Evolutionary conservation across 1,139 yeast genomes (phyloP), one percentile per base, ranked within the genome.

Genomic region (Barnettozyma hawaiiensis): DNA sequence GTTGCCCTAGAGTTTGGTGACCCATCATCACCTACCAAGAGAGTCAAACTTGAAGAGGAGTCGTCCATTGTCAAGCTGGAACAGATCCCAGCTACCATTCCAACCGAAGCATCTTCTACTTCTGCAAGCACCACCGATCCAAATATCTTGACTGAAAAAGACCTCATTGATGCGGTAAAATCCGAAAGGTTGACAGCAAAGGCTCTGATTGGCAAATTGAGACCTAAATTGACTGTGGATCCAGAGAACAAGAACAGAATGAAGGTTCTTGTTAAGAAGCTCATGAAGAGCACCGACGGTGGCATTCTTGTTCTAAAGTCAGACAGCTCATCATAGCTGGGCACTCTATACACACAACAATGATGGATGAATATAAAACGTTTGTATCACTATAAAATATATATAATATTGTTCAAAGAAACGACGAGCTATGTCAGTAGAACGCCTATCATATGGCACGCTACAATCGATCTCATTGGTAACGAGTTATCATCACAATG

Each of bases 181-280:
- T 66, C 72, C 36, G 79, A 78, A 42, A 82, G 83, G 24, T 35
- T 55, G 9, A 78, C 82, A 28, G 78, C 85, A 40, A 81, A 78
- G 57, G 85, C 75, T 50, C 71, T 85, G 59, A 75, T 85, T 46
- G 69, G 70, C 42, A 73, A 73, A 44, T 71, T 83, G 56, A 79
- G 75, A 65, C 69, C 73, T 45, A 78, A 87, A 60, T 75, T 87
- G 48, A 72, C 75, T 58, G 71, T 77, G 51, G 83, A 83, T 59
- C 82, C 83, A 28, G 85, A 80, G 43, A 87, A 85, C 62, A 81
- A 76, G 55, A 75, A 70, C 44, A 71, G 83, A 43, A 75, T 89
- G 56, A 83, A 82, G 57, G 68, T 69, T 41, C 73, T 85, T 45
- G 82, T 87, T 27, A 82, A 80, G 58, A 81, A 76, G 58, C 73